These are phyloP conservation scores for Leucosporidium creatinivorum DNA, from an alignment of 768 basidiomycete species.

Conservation along the genomic window DNA sequence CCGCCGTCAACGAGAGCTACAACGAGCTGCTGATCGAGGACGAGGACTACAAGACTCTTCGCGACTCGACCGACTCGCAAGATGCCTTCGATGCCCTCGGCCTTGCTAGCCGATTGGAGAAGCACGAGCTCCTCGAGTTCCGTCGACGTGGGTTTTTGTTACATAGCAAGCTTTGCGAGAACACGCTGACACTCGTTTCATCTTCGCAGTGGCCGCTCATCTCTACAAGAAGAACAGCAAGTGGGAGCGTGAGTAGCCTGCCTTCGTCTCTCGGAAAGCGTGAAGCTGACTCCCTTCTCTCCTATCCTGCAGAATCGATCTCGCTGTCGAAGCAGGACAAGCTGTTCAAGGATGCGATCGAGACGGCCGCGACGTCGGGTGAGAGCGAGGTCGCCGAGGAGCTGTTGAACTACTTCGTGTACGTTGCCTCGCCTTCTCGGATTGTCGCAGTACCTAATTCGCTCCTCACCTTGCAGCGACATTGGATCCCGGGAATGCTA, in stretches of 20 bases:
- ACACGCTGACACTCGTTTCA: background rate
- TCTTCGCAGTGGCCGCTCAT: conserved; percentile 63
- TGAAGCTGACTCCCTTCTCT: background rate
- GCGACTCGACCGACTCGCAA: conserved; percentile 95
- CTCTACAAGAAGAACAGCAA: conserved; percentile 96
- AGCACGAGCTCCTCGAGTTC: conserved; percentile 89
- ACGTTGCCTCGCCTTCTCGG: background rate
- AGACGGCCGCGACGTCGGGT: conserved; percentile 77
- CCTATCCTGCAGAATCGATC: conserved; percentile 59
- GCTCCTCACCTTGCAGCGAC: conserved; percentile 43
- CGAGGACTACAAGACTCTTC: conserved; percentile 95
- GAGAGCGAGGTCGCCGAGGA: conserved; percentile 92
- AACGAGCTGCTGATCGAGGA: conserved; percentile 98
- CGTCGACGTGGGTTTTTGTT: conserved; percentile 49
- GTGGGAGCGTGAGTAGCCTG: conserved; percentile 56
- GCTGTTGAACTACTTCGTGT: conserved; percentile 84
- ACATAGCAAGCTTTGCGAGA: too few species aligned
- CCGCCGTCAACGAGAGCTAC: conserved; percentile 96
- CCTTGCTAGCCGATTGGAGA: conserved; percentile 77
- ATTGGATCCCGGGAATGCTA: conserved; percentile 99
- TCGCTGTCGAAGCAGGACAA: conserved; percentile 92
- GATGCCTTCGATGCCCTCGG: conserved; percentile 92
- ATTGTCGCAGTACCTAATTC: background rate
- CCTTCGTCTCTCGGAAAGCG: background rate
- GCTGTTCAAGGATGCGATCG: conserved; percentile 90